Conservation (phyloP, 306 rosid genomes). For the Cucurbita ficifolia region DNA sequence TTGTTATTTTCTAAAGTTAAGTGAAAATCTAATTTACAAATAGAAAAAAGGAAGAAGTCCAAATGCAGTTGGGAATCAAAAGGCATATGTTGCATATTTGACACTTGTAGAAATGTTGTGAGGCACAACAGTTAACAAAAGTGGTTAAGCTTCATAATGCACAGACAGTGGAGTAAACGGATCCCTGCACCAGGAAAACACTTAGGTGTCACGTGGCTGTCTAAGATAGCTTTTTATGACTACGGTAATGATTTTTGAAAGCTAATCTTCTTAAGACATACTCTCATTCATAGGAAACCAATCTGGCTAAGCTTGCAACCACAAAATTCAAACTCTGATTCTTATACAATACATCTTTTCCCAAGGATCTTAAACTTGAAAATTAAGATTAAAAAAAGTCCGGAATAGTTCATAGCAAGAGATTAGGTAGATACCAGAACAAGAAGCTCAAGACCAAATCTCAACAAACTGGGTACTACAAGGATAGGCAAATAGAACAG, state of each 20-base stretch:
- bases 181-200: neutral
- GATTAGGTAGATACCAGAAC: neutral
- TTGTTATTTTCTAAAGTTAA: neutral
- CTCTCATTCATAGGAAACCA: neutral
- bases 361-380: neutral
- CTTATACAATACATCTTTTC: neutral
- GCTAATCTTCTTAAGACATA: neutral
- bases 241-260: neutral
- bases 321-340: neutral
- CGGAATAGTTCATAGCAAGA: neutral
- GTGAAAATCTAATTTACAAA: neutral
- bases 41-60: neutral
- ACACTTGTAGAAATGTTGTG: neutral
- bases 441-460: neutral
- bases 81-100: neutral
- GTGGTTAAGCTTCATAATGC: neutral
- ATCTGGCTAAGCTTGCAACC: neutral
- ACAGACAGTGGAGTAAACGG: neutral
- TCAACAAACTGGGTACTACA: neutral
- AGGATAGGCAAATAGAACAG: neutral
- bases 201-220: neutral
- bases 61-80: neutral
- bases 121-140: neutral
- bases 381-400: neutral
- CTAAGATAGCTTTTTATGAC: neutral